phyloP scores from a whole-genome alignment of 2,329 filamentous ascomycete genomes.

The Arthrinium puccinioides region DNA sequence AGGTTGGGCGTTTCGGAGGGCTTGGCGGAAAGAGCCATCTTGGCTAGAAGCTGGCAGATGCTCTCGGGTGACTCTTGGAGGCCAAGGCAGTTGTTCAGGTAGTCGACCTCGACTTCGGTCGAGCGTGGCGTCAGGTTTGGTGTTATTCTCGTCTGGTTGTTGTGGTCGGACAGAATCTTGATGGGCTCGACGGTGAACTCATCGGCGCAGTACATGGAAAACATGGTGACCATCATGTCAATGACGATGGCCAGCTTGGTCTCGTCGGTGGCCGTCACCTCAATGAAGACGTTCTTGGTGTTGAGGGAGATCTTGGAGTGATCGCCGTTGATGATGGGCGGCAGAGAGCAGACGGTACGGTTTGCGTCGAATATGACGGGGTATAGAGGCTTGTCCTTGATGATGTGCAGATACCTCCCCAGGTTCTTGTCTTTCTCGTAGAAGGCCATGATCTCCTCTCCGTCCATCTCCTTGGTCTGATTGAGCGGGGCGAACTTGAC shows the following conservation, averaged over 20 bases:
- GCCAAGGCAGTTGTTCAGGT: slow-evolving; percentile 90
- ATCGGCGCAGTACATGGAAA: slow-evolving; percentile 83
- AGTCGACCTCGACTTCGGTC: slow-evolving; percentile 79
- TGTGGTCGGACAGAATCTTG: slow-evolving; percentile 87
- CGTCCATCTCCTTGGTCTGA: slow-evolving; percentile 83
- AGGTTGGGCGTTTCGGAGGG: slow-evolving; percentile 66
- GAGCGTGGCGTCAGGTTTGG: slow-evolving; percentile 72
- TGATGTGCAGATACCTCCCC: slow-evolving; percentile 86
- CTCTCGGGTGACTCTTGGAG: slow-evolving; percentile 65
- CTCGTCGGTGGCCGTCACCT: slow-evolving; percentile 90
- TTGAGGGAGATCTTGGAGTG: slow-evolving; percentile 92
- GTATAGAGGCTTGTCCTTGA: slow-evolving; percentile 87
- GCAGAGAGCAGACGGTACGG: slow-evolving; percentile 80
- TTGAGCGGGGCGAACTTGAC: slow-evolving; percentile 90
- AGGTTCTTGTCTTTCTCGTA: slow-evolving; percentile 94
- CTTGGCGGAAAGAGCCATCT: slow-evolving; percentile 81
- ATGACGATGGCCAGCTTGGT: slow-evolving; percentile 95
- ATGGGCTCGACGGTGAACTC: slow-evolving; percentile 91
- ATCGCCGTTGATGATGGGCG: slow-evolving; percentile 95
- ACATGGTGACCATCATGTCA: slow-evolving; percentile 96
- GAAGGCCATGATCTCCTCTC: slow-evolving; percentile 83
- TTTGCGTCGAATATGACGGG: slow-evolving; percentile 93
- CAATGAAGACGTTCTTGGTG: slow-evolving; percentile 92
- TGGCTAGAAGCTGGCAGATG: slow-evolving; percentile 73
- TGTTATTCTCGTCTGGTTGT: slow-evolving; percentile 71